phyloP scores from a whole-genome alignment of 2,329 filamentous ascomycete species.

The Xylaria sp. region DNA sequence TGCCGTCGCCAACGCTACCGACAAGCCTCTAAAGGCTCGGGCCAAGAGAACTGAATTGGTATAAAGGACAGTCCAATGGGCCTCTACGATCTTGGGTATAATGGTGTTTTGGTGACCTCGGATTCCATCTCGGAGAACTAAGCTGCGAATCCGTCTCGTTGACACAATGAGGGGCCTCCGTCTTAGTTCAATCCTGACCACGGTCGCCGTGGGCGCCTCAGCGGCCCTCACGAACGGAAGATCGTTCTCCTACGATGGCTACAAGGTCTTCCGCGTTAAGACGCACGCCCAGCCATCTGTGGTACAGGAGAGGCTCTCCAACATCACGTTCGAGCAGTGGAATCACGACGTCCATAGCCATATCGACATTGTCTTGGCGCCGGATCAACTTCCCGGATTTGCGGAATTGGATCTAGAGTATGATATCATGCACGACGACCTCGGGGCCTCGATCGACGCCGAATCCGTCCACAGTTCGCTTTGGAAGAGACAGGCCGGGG shows the following conservation, averaged over 20 bases:
- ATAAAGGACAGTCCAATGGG: neutral
- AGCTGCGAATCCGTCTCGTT: neutral
- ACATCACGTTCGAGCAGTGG: conserved; percentile 33
- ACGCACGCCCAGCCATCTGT: conserved; percentile 48
- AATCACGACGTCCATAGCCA: conserved; percentile 31
- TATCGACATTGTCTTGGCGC: conserved; percentile 43
- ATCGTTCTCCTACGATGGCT: conserved; percentile 49
- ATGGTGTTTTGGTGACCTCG: neutral
- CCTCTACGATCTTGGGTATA: neutral
- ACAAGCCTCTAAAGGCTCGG: neutral
- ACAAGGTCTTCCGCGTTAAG: conserved; percentile 53
- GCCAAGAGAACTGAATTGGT: neutral
- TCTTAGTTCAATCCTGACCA: neutral
- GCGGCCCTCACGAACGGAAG: neutral
- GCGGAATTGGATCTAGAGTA: conserved; percentile 41
- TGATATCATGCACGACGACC: conserved; percentile 39
- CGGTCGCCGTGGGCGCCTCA: neutral
- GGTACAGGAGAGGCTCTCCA: conserved; percentile 43
- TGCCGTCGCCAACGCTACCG: neutral
- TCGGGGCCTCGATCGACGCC: conserved; percentile 38
- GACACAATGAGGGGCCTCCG: conserved; percentile 3
- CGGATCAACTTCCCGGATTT: conserved; percentile 39
- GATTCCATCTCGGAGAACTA: no score
- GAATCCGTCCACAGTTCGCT: conserved; percentile 34
- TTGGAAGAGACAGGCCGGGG: conserved; percentile 31